Conservation (phyloP, 108 stramenopile genomes). For the Bacterosira constricta region DNA sequence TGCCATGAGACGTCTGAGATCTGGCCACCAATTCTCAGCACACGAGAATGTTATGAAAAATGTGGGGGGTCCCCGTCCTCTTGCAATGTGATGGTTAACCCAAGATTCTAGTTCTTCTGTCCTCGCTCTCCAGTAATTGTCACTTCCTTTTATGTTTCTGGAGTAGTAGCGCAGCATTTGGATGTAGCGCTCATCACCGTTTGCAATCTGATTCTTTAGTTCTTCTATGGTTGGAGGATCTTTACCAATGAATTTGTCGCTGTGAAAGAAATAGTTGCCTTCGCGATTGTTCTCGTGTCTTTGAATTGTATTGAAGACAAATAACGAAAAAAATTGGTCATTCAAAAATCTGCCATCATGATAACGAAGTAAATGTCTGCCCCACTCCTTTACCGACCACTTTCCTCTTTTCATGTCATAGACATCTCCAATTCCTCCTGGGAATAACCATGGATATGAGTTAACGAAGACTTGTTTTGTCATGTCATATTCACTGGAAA, state of each 20-base stretch:
- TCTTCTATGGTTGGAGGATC: slow-evolving; percentile 19
- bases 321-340: slow-evolving; percentile 7
- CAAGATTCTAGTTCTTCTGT: slow-evolving; percentile 22
- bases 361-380: slow-evolving; percentile 17
- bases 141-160: slow-evolving; percentile 4
- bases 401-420: slow-evolving; percentile 16
- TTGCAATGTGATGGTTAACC: slow-evolving; percentile 31
- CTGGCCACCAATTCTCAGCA: slow-evolving; percentile 44
- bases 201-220: slow-evolving; percentile 7
- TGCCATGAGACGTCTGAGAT: slow-evolving; percentile 4
- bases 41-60: slow-evolving; percentile 39
- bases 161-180: slow-evolving; percentile 7
- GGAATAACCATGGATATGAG: slow-evolving; percentile 20
- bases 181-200: neutral
- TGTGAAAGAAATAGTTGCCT: slow-evolving; percentile 14
- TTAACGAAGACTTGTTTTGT: slow-evolving; percentile 7
- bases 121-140: slow-evolving; percentile 22
- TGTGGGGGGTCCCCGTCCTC: slow-evolving; percentile 31
- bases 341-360: slow-evolving; percentile 25
- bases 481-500: slow-evolving; percentile 11
- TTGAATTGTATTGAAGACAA: slow-evolving; percentile 18
- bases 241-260: neutral
- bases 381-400: slow-evolving; percentile 2
- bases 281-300: slow-evolving; percentile 5
- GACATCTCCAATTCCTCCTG: slow-evolving; percentile 19